Evolutionary conservation across 2,329 filamentous ascomycete genomes (phyloP).

Genomic region (Aspergillus alliaceus): DNA sequence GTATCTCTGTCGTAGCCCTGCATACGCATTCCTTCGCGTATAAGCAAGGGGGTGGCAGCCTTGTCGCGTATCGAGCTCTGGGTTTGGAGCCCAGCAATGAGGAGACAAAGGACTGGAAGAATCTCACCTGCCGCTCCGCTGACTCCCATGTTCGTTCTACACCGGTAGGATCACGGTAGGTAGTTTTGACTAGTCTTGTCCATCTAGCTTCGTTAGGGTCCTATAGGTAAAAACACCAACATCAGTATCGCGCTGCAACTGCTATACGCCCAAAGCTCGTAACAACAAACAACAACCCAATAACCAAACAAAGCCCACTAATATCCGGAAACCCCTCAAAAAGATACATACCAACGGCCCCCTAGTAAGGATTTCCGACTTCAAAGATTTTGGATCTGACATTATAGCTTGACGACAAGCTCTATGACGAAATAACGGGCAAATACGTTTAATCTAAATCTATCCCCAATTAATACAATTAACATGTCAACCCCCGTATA

Average conservation of each 20-base stretch:
- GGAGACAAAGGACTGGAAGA: neutral
- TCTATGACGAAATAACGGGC: neutral
- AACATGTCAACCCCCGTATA: neutral
- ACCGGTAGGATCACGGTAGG: conserved; percentile 44
- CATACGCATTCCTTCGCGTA: neutral
- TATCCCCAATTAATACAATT: neutral
- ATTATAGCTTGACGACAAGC: neutral
- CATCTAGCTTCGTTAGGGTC: conserved; percentile 42
- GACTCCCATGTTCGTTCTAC: conserved; percentile 47
- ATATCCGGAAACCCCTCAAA: no score
- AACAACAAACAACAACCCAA: no score
- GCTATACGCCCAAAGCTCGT: no score
- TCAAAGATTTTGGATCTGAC: neutral
- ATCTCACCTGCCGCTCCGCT: conserved; percentile 42
- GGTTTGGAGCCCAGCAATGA: neutral
- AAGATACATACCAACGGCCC: neutral
- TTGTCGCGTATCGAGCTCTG: neutral
- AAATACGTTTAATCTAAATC: neutral
- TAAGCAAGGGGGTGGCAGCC: neutral
- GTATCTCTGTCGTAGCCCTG: neutral
- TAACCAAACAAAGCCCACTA: no score
- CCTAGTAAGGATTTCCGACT: neutral
- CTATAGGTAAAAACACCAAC: conserved; percentile 18
- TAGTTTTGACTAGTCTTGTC: conserved; percentile 44
- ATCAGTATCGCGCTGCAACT: neutral